Conservation (phyloP, 176 grass and related monocot genomes). For the Miscanthus lutarioriparius region DNA sequence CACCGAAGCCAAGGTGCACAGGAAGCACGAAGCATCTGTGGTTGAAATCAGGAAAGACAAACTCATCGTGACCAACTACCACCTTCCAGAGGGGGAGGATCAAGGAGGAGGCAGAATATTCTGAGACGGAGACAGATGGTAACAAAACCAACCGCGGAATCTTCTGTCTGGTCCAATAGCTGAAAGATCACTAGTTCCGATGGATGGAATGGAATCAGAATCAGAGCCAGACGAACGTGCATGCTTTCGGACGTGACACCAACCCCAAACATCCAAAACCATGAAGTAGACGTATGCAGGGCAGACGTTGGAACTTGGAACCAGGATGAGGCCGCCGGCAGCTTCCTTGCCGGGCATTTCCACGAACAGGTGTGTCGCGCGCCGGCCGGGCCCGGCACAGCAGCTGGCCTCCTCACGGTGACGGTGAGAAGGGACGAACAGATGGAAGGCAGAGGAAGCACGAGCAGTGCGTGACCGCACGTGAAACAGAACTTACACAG, state of each 20-base stretch:
- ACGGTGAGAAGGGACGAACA: not conserved
- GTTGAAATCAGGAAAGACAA: not conserved
- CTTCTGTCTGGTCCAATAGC: not conserved
- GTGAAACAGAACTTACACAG: conserved; percentile 57
- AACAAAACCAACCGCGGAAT: conserved; percentile 28
- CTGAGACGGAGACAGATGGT: not conserved
- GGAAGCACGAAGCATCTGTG: not conserved
- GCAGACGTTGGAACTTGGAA: not conserved
- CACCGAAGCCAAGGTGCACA: not conserved
- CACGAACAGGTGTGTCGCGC: conserved; percentile 20
- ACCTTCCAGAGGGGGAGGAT: not conserved
- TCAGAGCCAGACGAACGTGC: not conserved
- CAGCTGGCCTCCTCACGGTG: not conserved
- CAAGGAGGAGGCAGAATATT: conserved; percentile 30
- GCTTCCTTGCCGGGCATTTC: conserved; percentile 27
- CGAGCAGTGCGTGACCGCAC: not conserved
- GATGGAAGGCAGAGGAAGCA: not conserved
- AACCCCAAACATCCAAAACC: not conserved
- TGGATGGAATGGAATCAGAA: conserved; percentile 5
- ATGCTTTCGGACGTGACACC: not conserved
- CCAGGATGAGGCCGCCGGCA: not conserved
- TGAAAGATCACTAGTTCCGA: not conserved
- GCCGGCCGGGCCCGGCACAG: not conserved
- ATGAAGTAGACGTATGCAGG: not conserved
- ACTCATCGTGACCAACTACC: not conserved